Base-by-base conservation (phyloP, 768 basidiomycete genomes). In the Lactarius vividus region DNA sequence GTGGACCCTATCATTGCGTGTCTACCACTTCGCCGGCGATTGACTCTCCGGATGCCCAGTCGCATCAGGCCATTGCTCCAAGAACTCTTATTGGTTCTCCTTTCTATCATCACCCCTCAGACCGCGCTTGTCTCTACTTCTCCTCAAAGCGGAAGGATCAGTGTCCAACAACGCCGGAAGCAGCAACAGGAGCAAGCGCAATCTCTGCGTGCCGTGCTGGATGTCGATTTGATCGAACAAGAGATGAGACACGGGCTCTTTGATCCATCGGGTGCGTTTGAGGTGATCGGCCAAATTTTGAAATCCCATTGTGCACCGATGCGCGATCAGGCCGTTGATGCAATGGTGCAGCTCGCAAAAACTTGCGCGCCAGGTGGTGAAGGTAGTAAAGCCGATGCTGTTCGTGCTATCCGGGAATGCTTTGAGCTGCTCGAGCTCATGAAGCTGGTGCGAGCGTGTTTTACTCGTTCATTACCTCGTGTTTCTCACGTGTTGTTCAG, bases 221-320 rank as follows among this genome's bases (percentile, higher is more conserved):
- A 96, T 77, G 89, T 91, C 4, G 84, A 82, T 23, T 82, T 92
- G 65, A 90, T 96, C 66, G 84, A 88, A 73, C 89, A 91, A 75
- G 92, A 96, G 77, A 84, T 94, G 70, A 82, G 80, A 61, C 88
- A 88, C 68, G 82, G 84, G 39, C 78, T 91, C 10, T 94, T 92
- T 73, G 91, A 94, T 77, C 86, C 91, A 29, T 84, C 86, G 8
- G 86, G 86, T 11, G 81, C 96, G 56, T 94, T 96, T 77, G 74
- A 81, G 55, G 85, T 87, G 65, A 87, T 97, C 66, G 94, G 92
- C 16, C 81, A 84, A 68, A 89, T 89, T 20, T 82, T 96, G 68
- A 93, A 96, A 75, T 85, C 86, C 40, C 94, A 97, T 72, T 96
- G 95, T 68, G 95, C 95, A 7, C 95, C 95, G 16, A 95, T 96